Evolutionary conservation across 768 basidiomycete species (phyloP).

Genomic region (Xerocomellus dryophilus): DNA sequence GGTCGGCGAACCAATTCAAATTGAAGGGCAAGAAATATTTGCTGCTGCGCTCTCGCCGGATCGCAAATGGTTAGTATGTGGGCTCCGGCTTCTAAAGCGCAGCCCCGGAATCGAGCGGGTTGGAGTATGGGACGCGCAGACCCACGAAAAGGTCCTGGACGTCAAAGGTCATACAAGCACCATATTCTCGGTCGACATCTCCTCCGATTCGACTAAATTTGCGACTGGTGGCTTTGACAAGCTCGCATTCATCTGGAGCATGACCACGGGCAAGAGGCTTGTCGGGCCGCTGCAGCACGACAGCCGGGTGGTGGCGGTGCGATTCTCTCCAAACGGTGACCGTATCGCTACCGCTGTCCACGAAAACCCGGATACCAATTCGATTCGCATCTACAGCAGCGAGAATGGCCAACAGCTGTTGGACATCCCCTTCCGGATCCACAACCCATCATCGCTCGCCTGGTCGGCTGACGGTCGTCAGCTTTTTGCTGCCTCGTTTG

Average conservation of each 20-base stretch:
- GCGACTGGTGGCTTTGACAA: background rate
- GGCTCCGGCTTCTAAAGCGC: background rate
- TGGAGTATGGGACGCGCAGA: background rate
- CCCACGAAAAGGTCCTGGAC: background rate
- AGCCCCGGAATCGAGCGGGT: background rate
- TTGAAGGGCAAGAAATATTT: background rate
- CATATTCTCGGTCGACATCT: background rate
- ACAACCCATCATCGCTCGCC: background rate
- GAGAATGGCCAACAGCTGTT: background rate
- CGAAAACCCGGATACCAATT: background rate
- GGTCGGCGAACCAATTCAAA: background rate
- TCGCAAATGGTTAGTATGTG: background rate
- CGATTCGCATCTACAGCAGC: constrained; percentile 4
- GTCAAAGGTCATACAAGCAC: background rate
- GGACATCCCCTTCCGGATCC: background rate
- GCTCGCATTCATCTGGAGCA: background rate
- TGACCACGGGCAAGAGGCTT: background rate
- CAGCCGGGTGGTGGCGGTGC: background rate
- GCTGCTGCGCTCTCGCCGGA: background rate
- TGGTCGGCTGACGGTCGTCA: constrained; percentile 7
- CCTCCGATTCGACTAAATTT: background rate
- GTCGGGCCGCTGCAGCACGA: background rate
- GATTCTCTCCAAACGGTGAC: constrained; percentile 3
- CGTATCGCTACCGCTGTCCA: background rate
- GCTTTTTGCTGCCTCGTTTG: background rate